Conservation (phyloP, 2,329 filamentous ascomycete species). For the Aspergillus aculeatinus region DNA sequence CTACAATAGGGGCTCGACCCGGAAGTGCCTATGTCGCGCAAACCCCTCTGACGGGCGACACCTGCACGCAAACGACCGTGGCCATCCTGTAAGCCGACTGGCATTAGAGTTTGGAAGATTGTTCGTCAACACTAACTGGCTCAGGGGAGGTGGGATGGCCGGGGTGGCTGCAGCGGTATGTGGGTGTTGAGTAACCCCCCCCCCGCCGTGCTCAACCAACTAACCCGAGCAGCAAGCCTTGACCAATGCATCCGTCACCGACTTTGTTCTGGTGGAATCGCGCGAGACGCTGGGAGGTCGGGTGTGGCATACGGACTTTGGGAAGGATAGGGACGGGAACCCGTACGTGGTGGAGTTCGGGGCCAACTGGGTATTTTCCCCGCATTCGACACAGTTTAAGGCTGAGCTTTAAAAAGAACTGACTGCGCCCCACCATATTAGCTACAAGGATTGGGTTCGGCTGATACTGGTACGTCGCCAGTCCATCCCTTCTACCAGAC, state of each 20-base stretch:
- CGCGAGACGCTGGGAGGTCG: constrained; percentile 64
- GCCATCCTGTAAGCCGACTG: constrained; percentile 31
- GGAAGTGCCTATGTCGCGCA: constrained; percentile 20
- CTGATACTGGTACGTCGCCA: constrained; percentile 5
- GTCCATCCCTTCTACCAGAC: too few relatives aligned
- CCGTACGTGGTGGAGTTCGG: constrained; percentile 63
- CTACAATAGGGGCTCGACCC: not conserved
- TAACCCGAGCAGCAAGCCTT: constrained; percentile 53
- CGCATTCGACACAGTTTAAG: not conserved
- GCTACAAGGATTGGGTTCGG: constrained; percentile 44
- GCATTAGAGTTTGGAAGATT: not conserved
- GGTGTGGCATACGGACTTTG: constrained; percentile 59
- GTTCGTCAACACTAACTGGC: constrained; percentile 1
- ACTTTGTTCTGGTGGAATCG: constrained; percentile 67
- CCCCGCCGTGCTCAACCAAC: not conserved
- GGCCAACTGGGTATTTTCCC: constrained; percentile 60
- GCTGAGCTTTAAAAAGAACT: not conserved
- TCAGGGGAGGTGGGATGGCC: constrained; percentile 58
- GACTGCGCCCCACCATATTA: constrained; percentile 11
- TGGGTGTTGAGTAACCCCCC: not conserved
- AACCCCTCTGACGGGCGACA: constrained; percentile 14
- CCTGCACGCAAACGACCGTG: constrained; percentile 34
- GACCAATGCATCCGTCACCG: constrained; percentile 58
- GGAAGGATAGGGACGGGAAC: constrained; percentile 50
- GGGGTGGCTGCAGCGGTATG: constrained; percentile 62